Percentiles rank a stretch among this genome's conserved stretches.
These are phyloP conservation scores for Elymus sibiricus DNA, from an alignment of 176 grass and related monocot species.

Conservation along the genomic window DNA sequence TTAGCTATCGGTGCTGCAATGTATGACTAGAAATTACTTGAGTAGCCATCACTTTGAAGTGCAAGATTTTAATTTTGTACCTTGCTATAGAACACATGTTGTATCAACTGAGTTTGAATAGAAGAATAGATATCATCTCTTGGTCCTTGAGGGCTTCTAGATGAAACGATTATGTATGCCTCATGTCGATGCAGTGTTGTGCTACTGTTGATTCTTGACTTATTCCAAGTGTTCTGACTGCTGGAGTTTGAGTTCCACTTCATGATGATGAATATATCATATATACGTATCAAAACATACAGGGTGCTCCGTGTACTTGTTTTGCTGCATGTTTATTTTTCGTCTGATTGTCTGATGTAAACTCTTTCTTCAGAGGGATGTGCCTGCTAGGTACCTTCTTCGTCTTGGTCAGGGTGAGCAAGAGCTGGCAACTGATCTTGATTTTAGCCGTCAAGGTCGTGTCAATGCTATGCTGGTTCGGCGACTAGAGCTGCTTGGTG, in stretches of 20 bases:
- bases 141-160: background rate
- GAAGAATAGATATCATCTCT: background rate
- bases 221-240: constrained; percentile 12
- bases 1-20: background rate
- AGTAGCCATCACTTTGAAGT: background rate
- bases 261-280: background rate
- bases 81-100: background rate
- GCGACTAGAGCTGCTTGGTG: constrained; percentile 75
- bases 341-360: constrained; percentile 2
- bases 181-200: constrained; percentile 17
- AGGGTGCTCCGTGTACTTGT: constrained; percentile 2
- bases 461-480: constrained; percentile 96
- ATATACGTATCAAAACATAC: background rate
- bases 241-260: constrained; percentile 7
- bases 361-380: constrained; percentile 73
- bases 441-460: constrained; percentile 97
- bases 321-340: constrained; percentile 24
- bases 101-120: background rate
- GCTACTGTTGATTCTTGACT: background rate
- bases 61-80: background rate
- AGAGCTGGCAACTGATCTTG: constrained; percentile 99
- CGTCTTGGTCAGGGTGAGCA: constrained; percentile 96
- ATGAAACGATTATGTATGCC: constrained; percentile 11
- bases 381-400: constrained; percentile 97
- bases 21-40: constrained; percentile 13